Base-by-base conservation (phyloP, 2,329 filamentous ascomycete species). In the Colletotrichum sp. region DNA sequence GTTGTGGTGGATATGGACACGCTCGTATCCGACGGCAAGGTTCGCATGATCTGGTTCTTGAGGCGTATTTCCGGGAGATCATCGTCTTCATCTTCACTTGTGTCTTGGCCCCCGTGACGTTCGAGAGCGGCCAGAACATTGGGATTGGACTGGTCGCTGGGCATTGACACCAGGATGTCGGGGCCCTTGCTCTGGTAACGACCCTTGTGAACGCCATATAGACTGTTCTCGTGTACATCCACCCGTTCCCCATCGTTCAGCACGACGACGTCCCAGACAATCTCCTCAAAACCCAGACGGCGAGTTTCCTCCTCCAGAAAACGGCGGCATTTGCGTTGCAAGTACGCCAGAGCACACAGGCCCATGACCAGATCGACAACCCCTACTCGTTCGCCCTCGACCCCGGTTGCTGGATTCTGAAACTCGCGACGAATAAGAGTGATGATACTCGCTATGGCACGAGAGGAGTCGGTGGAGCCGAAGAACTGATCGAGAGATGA, bases 221-320 rank as follows among this genome's bases (percentile, higher is more conserved):
- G 67, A 26, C 81, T 83, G 28, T 84, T 83, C 15, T 86, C 85
- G 67, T 86, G 84, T 6, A 92, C 84, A 76, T 93, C 91, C 34
- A 93, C 88, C 43, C 90, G 87, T 61, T 88, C 86, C 10, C 90
- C 90, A 79, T 92, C 87, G 74, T 90, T 88, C 18, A 93, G 84
- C 0, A 94, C 90, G 9, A 94, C 91, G 5, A 93, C 89, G 79
- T 94, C 92, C 92, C 92, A 94, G 10, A 94, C 86, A 3, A 91
- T 83, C 76, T 93, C 90, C 72, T 93, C 90, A 21, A 86, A 85
- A 13, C 85, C 85, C 9, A 87, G 83, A 2, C 86, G 84, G 28
- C 85, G 84, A 8, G 82, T 83, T 78, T 92, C 90, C 64, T 89
- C 87, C 24, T 90, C 87, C 8, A 88, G 85, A 36, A 87, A 84